Evolutionary conservation across 352 stramenopile genomes (phyloP), one percentile per base, ranked within the genome.

Genomic region (Phytophthora sp.): DNA sequence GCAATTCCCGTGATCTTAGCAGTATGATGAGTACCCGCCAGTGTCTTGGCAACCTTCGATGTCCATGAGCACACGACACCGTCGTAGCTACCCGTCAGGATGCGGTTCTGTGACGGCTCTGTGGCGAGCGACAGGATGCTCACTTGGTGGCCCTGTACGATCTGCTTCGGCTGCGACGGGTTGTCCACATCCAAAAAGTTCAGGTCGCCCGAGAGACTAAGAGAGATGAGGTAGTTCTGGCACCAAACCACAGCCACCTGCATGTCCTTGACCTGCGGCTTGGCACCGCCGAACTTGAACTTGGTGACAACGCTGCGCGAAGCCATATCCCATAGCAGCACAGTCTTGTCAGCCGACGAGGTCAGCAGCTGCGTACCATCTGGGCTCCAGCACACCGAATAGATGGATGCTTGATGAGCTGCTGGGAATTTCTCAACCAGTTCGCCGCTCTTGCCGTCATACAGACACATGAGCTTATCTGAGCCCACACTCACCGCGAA

Each of bases 291-390:
- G 59, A 88, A 95, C 72, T 78, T 97, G 64, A 95, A 91, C 57
- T 78, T 93, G n/a, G 76, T 89, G 5, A 89, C 57, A 0, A 96
- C 82, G n/a, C 68, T 86, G 51, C 79, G 74, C 16, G 72, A 88
- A 12, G 65, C 82, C n/a, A 96, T 75, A 52, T 96, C 83, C 81
- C 96, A 97, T 31, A 99, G 77, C 51, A 98, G 84, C 38, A 97
- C 93, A 6, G 93, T 99, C 74, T 98, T 99, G 82, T 99, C 97
- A 4, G 96, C 97, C 4, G 91, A 98, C 36, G 94, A 96, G 2
- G 97, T 99, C 6, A 98, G 68, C 21, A 99, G 46, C 66, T 96
- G 84, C 57, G 79, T 91, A 20, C 91, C 88, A 71, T 98, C 91
- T 0, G 86, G 79, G 71, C 85, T 97, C 91, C 94, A 99, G 15